These are phyloP conservation scores for Colletotrichum magnum DNA, from an alignment of 2,329 filamentous ascomycete genomes.

Conservation along the genomic window DNA sequence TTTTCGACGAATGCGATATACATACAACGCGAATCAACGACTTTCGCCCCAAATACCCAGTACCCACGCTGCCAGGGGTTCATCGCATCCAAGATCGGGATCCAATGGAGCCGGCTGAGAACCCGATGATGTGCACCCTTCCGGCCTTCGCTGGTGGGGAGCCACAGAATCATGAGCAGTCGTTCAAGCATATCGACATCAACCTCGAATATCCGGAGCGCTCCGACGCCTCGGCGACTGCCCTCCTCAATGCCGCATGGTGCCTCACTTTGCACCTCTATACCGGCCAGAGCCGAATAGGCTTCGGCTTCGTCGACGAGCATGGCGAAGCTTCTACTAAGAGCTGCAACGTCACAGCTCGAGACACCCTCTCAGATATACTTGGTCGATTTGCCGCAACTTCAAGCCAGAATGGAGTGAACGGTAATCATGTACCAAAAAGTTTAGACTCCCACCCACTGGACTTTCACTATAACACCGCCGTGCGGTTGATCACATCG, in stretches of 20 bases:
- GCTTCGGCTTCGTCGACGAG: not conserved
- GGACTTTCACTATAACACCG: not conserved
- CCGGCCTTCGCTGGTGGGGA: not conserved
- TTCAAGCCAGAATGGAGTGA: not conserved
- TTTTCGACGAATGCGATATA: not conserved
- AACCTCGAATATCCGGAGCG: not conserved
- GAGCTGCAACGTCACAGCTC: not conserved
- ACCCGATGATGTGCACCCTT: not conserved
- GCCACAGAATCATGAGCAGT: not conserved
- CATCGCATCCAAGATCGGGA: not conserved
- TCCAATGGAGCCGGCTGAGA: not conserved
- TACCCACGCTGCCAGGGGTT: not conserved
- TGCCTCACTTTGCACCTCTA: slow-evolving; percentile 9
- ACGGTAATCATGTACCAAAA: not conserved
- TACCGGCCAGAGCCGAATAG: not conserved
- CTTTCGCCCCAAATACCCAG: not conserved
- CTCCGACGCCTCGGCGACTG: not conserved
- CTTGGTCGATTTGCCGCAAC: not conserved
- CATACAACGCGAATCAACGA: no score
- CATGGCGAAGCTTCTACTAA: not conserved
- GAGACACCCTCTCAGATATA: slow-evolving; percentile 1
- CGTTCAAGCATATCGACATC: not conserved
- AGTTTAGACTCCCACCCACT: not conserved
- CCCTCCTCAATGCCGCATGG: not conserved
- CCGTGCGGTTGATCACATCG: not conserved